Conservation (phyloP, 2,329 filamentous ascomycete genomes). For the Periconia digitata region DNA sequence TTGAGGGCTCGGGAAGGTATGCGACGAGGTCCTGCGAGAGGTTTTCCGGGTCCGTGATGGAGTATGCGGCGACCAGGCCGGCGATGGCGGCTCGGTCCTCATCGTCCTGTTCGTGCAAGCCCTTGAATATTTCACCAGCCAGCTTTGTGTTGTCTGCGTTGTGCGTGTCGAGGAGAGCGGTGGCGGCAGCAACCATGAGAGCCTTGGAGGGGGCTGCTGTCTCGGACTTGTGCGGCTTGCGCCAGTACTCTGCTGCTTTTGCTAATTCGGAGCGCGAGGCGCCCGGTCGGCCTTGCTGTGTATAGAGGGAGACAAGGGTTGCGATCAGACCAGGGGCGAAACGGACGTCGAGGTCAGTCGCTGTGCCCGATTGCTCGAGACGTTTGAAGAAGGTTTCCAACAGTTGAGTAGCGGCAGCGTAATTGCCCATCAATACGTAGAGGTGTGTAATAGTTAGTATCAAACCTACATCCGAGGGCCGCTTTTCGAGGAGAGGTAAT, state of each 20-base stretch:
- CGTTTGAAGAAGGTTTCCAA: slow-evolving; percentile 74
- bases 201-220: slow-evolving; percentile 50
- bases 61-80: slow-evolving; percentile 83
- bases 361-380: slow-evolving; percentile 63
- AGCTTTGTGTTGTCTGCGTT: slow-evolving; percentile 66
- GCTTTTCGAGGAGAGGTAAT: slow-evolving; percentile 68
- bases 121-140: slow-evolving; percentile 78
- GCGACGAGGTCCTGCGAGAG: slow-evolving; percentile 56
- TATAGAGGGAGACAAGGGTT: slow-evolving; percentile 76
- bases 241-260: slow-evolving; percentile 82
- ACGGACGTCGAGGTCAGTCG: slow-evolving; percentile 67
- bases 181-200: slow-evolving; percentile 74
- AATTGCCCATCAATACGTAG: slow-evolving; percentile 71
- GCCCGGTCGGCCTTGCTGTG: slow-evolving; percentile 69
- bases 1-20: slow-evolving; percentile 63
- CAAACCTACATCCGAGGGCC: slow-evolving; percentile 79
- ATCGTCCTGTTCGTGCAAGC: slow-evolving; percentile 66
- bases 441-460: slow-evolving; percentile 79
- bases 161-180: slow-evolving; percentile 76
- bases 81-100: slow-evolving; percentile 71
- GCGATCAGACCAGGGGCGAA: slow-evolving; percentile 85
- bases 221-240: slow-evolving; percentile 56
- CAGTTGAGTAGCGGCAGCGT: slow-evolving; percentile 71
- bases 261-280: slow-evolving; percentile 73
- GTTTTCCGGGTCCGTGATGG: slow-evolving; percentile 60